A percentile compares a stretch with the other conserved stretches of the same genome.
phyloP scores from a whole-genome alignment of 225 moss, liverwort and hornwort genomes.

The Pleurozium schreberi region DNA sequence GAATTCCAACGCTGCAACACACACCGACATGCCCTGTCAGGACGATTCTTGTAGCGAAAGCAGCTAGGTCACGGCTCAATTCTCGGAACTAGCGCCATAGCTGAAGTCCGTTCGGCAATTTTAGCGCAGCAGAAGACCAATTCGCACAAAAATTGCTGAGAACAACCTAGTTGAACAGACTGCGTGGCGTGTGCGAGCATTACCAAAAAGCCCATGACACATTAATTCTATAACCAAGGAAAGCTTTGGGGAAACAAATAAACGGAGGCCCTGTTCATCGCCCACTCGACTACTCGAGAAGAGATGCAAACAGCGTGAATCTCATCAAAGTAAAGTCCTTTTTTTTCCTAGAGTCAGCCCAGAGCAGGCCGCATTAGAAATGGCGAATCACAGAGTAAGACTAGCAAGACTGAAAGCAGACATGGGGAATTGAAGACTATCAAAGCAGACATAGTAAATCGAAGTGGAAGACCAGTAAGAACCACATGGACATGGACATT shows the following conservation, averaged over 20 bases:
- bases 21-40: background rate
- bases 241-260: background rate
- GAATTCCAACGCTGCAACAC: slow-evolving; percentile 51
- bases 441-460: background rate
- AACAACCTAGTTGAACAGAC: background rate
- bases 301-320: background rate
- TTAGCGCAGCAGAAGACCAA: background rate
- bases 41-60: background rate
- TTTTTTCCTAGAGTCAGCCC: background rate
- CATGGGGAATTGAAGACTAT: background rate
- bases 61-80: background rate
- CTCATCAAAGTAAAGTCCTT: background rate
- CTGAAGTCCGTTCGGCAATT: background rate
- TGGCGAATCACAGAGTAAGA: background rate
- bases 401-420: background rate
- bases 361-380: background rate
- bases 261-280: background rate
- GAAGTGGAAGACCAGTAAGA: background rate
- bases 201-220: background rate
- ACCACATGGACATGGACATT: background rate
- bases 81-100: background rate
- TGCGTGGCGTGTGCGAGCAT: background rate
- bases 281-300: background rate
- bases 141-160: background rate
- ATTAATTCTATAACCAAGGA: background rate